phyloP scores from a whole-genome alignment of 192 early-diverging fungal species.

The Oehlia diaphana region DNA sequence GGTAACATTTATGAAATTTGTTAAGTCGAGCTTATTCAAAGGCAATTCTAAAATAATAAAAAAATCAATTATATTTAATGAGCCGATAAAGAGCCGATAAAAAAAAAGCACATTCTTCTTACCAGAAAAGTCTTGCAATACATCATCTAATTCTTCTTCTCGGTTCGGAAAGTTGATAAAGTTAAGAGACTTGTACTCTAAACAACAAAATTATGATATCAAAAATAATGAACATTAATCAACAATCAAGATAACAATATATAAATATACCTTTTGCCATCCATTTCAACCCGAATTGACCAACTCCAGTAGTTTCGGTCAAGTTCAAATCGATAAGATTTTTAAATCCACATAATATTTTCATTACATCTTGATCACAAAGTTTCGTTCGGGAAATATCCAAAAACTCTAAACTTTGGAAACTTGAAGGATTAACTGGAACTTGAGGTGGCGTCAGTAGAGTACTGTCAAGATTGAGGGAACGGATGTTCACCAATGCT shows the following conservation, averaged over 20 bases:
- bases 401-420: neutral
- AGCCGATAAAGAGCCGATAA: neutral
- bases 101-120: neutral
- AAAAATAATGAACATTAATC: neutral
- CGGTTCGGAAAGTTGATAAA: neutral
- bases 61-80: neutral
- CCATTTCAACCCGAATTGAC: slow-evolving; percentile 6
- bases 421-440: slow-evolving; percentile 4
- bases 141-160: slow-evolving; percentile 2
- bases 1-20: neutral
- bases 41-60: neutral
- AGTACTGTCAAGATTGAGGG: neutral
- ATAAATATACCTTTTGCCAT: neutral
- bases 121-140: slow-evolving; percentile 9
- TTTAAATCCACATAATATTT: slow-evolving; percentile 8
- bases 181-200: neutral
- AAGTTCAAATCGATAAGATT: neutral
- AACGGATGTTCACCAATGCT: neutral
- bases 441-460: neutral
- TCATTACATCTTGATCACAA: slow-evolving; percentile 9
- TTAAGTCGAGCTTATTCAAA: neutral
- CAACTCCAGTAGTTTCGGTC: neutral
- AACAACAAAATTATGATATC: neutral
- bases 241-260: neutral
- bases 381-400: neutral